Base-by-base conservation (phyloP, 176 grass and related monocot species). In the Stipa capillata region DNA sequence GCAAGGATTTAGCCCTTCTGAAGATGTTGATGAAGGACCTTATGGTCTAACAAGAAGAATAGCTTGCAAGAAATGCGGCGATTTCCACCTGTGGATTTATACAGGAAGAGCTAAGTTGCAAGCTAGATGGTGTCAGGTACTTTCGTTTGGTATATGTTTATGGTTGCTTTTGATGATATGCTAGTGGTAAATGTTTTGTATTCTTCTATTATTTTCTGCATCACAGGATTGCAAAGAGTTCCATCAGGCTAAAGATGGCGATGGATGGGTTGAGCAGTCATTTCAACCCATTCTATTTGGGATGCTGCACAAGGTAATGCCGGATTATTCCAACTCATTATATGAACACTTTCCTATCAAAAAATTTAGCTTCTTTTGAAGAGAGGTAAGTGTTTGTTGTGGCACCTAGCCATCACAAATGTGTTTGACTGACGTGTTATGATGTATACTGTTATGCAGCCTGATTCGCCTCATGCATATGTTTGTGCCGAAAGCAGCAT, bases 91-190 rank as follows among this genome's bases (percentile, higher is more conserved):
- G 17, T 99, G 96, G 96, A 87, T 83, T 45, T 99, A 89, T 63
- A 93, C 96, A 74, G 81, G 88, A 73, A 94, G 90, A 85, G 78
- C 90, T 27, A 99, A 99, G 82, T 85, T 84, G 10, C 92, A 89
- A 92, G 96, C 90, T 83, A 90, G 96, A 81, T 99, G 96, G 96
- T 99, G 96, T 85, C 96, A 99, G 96, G 96, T 99, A 82, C 32
- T 65, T 36, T 82, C 2, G 74, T 51, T 79, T 47, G 49, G 33
- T 36, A 42, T 51, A 35, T 84, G 27, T 20, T 58, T 44, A 4
- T 84, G 35, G 28, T 47, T 66, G 32, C 45, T 74, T 79, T 42
- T 61, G n/a, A 60, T 65, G 25, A 39, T 7, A 13, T 79, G 31
- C 59, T 70, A 61, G 18, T 84, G 27, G 17, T 76, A 17, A 71